phyloP scores from a whole-genome alignment of 1,139 yeast genomes.

The Zygosaccharomyces sapae region DNA sequence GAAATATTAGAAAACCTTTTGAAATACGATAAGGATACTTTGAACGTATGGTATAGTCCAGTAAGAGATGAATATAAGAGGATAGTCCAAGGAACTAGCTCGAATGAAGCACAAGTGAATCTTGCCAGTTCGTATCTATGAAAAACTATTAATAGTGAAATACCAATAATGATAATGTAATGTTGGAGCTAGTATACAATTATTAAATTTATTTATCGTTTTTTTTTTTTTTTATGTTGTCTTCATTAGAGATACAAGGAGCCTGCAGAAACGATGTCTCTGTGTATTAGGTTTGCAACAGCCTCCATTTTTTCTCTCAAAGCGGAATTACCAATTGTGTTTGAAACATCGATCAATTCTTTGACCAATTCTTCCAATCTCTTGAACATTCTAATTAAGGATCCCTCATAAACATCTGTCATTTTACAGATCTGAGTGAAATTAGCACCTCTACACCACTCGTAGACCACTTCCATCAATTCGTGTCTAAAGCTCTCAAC shows the following conservation, averaged over 20 bases:
- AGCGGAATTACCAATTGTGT: constrained; percentile 84
- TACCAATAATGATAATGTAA: background rate
- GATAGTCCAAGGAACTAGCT: constrained; percentile 8
- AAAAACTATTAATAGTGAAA: background rate
- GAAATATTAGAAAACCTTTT: constrained; percentile 32
- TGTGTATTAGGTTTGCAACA: constrained; percentile 78
- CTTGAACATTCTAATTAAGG: constrained; percentile 87
- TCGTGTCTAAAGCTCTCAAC: constrained; percentile 87
- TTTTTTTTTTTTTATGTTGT: background rate
- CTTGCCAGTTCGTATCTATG: constrained; percentile 20
- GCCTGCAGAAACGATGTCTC: constrained; percentile 96
- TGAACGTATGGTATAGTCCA: constrained; percentile 35
- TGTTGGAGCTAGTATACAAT: constrained; percentile 1
- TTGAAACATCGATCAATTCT: constrained; percentile 86
- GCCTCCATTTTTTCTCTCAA: constrained; percentile 85
- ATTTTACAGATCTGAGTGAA: constrained; percentile 96
- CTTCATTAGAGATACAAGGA: constrained; percentile 51
- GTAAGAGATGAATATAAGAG: constrained; percentile 26
- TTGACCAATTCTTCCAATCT: constrained; percentile 88
- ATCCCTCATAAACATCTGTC: constrained; percentile 98
- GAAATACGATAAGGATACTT: constrained; percentile 17
- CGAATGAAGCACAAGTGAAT: constrained; percentile 12
- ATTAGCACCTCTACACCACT: constrained; percentile 95
- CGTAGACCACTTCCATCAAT: constrained; percentile 91
- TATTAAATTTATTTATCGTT: background rate